A percentile compares a stretch with the other conserved stretches of the same genome.
These are phyloP conservation scores for Cadophora malorum DNA, from an alignment of 2,329 filamentous ascomycete genomes.

Conservation along the genomic window DNA sequence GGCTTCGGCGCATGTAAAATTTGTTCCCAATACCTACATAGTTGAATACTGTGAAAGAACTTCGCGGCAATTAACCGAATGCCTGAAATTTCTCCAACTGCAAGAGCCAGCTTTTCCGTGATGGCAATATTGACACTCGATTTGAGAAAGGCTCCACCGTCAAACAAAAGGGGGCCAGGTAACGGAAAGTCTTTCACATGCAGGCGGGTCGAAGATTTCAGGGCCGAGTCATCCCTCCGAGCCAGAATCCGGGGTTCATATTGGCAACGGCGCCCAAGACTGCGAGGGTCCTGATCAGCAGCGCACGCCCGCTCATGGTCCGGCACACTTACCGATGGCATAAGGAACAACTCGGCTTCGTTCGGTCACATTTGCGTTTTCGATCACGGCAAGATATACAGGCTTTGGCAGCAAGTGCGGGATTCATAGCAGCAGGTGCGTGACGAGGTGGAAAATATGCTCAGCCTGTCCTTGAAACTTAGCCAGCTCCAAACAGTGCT, in stretches of 20 bases:
- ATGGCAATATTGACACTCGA: constrained; percentile 23
- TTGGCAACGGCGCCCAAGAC: constrained; percentile 27
- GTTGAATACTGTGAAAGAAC: constrained; percentile 32
- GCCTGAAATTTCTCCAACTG: constrained; percentile 28
- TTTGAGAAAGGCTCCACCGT: constrained; percentile 4
- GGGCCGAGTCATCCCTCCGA: neutral
- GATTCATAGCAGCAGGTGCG: neutral
- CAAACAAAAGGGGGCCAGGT: neutral
- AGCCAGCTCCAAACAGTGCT: neutral
- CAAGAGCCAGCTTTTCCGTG: constrained; percentile 22
- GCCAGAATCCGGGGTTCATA: constrained; percentile 21
- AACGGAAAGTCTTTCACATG: neutral
- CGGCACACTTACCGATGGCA: constrained; percentile 26
- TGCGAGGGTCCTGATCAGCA: constrained; percentile 21
- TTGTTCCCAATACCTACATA: constrained; percentile 5
- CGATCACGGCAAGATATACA: constrained; percentile 30
- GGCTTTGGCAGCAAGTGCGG: constrained; percentile 21
- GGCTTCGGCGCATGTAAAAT: neutral
- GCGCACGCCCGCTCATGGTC: neutral
- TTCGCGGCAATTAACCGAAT: constrained; percentile 23
- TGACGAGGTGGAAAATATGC: neutral
- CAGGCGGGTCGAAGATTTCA: neutral
- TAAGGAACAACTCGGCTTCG: constrained; percentile 20
- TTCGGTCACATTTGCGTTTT: constrained; percentile 29
- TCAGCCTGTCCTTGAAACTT: neutral